These are phyloP conservation scores for Paecilomyces sp. DNA, from an alignment of 2,329 filamentous ascomycete species.

Conservation along the genomic window DNA sequence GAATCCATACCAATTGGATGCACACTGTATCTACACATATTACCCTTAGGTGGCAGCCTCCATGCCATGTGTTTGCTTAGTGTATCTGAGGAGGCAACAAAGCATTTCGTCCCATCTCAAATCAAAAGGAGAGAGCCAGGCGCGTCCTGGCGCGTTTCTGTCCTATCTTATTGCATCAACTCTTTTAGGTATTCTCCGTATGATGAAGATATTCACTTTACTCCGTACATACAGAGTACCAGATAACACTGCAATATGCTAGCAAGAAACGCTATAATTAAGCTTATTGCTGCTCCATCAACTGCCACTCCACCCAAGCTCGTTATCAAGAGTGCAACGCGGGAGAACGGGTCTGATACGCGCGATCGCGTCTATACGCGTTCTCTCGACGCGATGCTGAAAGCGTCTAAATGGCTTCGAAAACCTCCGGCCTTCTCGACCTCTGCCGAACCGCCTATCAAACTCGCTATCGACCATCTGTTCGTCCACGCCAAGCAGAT, in stretches of 20 bases:
- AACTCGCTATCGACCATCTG: background rate
- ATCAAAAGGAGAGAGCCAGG: too few species aligned
- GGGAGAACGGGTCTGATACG: background rate
- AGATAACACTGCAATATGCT: background rate
- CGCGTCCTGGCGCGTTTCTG: too few species aligned
- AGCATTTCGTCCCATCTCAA: too few species aligned
- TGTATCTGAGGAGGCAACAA: too few species aligned
- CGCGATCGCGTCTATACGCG: background rate
- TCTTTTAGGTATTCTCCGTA: too few species aligned
- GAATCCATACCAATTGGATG: too few species aligned
- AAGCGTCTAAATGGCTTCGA: background rate
- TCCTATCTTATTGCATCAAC: too few species aligned
- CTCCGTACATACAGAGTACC: too few species aligned
- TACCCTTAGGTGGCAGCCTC: too few species aligned
- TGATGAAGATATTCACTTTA: background rate
- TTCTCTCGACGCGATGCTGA: background rate
- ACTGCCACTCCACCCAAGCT: background rate
- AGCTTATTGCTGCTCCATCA: background rate
- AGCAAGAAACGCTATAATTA: background rate
- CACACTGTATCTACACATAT: too few species aligned
- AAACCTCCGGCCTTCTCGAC: background rate
- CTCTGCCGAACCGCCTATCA: background rate
- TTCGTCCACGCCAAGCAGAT: background rate
- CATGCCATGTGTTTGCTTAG: too few species aligned
- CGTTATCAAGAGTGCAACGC: background rate